Base-by-base conservation (phyloP, 352 stramenopile genomes). In the Blastocystis sp. region DNA sequence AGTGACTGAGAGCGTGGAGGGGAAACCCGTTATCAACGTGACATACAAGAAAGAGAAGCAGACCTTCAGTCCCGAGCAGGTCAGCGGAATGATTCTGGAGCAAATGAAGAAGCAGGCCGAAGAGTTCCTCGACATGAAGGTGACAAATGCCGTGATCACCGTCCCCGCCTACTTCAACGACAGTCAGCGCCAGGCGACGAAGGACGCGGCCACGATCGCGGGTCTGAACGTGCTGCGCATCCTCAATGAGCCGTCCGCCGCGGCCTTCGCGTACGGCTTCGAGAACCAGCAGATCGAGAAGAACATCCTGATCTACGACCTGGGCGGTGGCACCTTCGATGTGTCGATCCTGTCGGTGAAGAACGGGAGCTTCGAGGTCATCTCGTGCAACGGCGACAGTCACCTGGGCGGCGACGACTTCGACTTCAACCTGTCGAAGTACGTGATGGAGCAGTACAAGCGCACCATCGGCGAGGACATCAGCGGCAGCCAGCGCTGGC, bases 141-240 rank as follows among this genome's bases (percentile, higher is more conserved):
- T 81, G 28, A 80, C 60, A 17, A 48, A 48, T 9, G 89, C 86
- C 7, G 93, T 97, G 59, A 94, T 97, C 81, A 96, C 93, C 2
- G 94, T 97, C 23, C 94, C 94, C 1, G 94, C 93, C 53, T 95
- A 96, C 79, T 96, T 96, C 61, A 96, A 92, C 89, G 94, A 96
- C 66, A 91, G 91, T 28, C 94, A 97, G 91, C 93, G 94, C 77
- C 93, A 94, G 86, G 92, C 93, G 5, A 97, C 93, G 48, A 92
- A 95, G 80, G 91, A 92, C n/a, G 93, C 92, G 61, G 94, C 91
- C 17, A 95, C 91, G 90, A 11, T 95, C 94, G 96, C 96, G 0
- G 96, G 96, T 0, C 94, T 98, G 56, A 93, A 96, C 66, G 93
- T 97, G n/a, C 92, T 98, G 71, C 93, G 96, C 5, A 92, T 97